Conservation (phyloP, 768 basidiomycete genomes). For the Gloeopeniophorella convolvens region DNA sequence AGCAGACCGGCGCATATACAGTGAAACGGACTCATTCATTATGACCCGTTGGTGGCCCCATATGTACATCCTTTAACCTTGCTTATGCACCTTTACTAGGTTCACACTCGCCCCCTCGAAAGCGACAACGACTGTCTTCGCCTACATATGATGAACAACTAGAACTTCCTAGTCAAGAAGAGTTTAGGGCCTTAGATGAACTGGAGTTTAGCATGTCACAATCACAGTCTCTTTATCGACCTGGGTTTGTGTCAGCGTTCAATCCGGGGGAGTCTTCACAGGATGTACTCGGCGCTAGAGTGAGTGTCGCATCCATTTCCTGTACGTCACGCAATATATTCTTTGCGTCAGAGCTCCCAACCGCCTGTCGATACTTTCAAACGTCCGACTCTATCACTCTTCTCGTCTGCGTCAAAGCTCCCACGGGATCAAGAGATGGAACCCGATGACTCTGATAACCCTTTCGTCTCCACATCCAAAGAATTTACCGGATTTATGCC, state of each 20-base stretch:
- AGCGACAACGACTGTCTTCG: conserved; percentile 56
- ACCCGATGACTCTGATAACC: conserved; percentile 6
- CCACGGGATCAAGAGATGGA: background rate
- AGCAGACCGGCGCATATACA: no score
- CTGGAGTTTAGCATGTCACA: conserved; percentile 11
- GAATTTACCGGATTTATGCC: background rate
- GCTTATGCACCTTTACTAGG: background rate
- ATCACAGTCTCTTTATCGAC: background rate
- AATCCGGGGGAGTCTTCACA: background rate
- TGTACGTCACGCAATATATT: background rate
- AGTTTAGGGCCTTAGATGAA: conserved; percentile 1
- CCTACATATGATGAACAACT: conserved; percentile 45
- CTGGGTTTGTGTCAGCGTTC: background rate
- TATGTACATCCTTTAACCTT: conserved; percentile 3
- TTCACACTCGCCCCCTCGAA: conserved; percentile 39
- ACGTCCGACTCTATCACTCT: background rate
- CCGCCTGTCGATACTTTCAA: background rate
- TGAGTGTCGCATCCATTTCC: background rate
- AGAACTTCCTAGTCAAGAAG: conserved; percentile 41
- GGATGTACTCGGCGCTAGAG: background rate
- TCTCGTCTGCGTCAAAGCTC: background rate
- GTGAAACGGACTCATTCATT: no score
- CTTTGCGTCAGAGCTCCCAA: background rate
- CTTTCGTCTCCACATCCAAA: conserved; percentile 7
- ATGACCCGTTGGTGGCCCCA: no score